These are phyloP conservation scores for Didymella pomorum DNA, from an alignment of 2,329 filamentous ascomycete genomes.

Conservation along the genomic window DNA sequence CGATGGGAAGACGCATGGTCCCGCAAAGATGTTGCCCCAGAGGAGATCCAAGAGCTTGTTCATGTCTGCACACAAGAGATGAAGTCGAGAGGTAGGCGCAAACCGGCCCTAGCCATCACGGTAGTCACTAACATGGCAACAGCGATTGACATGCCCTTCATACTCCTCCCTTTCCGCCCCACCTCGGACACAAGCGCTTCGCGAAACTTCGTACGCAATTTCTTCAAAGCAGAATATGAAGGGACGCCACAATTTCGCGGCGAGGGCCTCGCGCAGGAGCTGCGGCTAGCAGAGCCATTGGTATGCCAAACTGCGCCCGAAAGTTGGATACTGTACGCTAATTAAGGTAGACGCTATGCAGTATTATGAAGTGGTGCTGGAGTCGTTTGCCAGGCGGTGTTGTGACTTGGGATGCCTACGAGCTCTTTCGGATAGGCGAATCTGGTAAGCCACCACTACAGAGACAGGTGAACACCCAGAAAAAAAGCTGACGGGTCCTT, in stretches of 20 bases:
- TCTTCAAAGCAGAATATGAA: constrained; percentile 76
- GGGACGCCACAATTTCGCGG: constrained; percentile 67
- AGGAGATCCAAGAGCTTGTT: constrained; percentile 89
- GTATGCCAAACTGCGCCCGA: constrained; percentile 60
- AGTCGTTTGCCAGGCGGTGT: constrained; percentile 88
- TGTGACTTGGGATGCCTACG: constrained; percentile 96
- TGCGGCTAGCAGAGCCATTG: constrained; percentile 93
- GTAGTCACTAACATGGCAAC: constrained; percentile 33
- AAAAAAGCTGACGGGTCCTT: constrained; percentile 32
- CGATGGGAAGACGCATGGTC: constrained; percentile 89
- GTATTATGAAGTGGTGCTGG: constrained; percentile 99
- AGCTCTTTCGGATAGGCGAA: constrained; percentile 94
- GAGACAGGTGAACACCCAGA: constrained; percentile 13
- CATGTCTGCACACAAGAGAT: constrained; percentile 87
- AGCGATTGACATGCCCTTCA: constrained; percentile 91
- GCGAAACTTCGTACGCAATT: constrained; percentile 90
- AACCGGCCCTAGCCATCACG: neutral
- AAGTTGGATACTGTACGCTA: constrained; percentile 24
- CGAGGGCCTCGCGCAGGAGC: constrained; percentile 78
- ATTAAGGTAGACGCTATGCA: constrained; percentile 77
- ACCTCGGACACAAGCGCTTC: constrained; percentile 91
- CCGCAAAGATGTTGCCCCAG: constrained; percentile 80
- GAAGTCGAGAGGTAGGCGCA: constrained; percentile 82
- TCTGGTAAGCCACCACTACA: constrained; percentile 66
- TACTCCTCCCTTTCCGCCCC: constrained; percentile 92